Evolutionary conservation across 2,329 filamentous ascomycete species (phyloP).

Genomic region (Colletotrichum sublineola): DNA sequence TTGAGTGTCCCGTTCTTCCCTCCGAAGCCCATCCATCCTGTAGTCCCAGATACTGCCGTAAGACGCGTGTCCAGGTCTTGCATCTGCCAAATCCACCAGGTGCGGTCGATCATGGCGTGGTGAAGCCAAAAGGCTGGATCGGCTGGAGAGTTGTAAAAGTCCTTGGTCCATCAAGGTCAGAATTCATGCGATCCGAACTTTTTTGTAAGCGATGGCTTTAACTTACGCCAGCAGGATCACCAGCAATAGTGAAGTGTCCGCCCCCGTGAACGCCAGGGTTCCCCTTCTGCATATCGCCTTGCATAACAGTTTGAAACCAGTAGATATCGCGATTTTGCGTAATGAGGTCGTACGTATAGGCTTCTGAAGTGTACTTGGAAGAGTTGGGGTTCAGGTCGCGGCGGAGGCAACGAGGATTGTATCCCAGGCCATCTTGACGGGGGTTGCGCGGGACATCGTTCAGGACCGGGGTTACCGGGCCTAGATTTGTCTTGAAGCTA

Average conservation of each 20-base stretch:
- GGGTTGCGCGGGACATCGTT: constrained; percentile 50
- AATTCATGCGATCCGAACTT: background rate
- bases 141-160: constrained; percentile 49
- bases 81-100: constrained; percentile 47
- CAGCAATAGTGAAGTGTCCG: constrained; percentile 56
- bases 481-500: constrained; percentile 53
- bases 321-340: constrained; percentile 48
- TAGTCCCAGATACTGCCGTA: constrained; percentile 38
- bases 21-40: constrained; percentile 25
- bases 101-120: constrained; percentile 47
- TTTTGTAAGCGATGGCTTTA: background rate
- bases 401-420: constrained; percentile 61
- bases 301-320: constrained; percentile 53
- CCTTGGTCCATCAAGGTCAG: constrained; percentile 17
- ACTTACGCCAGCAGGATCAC: constrained; percentile 49
- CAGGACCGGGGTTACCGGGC: constrained; percentile 48
- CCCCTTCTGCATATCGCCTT: constrained; percentile 46
- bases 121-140: constrained; percentile 49
- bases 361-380: constrained; percentile 38
- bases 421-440: constrained; percentile 51
- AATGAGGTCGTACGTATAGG: constrained; percentile 47
- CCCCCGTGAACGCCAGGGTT: constrained; percentile 52
- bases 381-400: constrained; percentile 56
- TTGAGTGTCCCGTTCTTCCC: constrained; percentile 38
- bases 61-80: constrained; percentile 41